These are phyloP conservation scores for Cystobasidium sp. DNA, from an alignment of 1,284 basidiomycete genomes.

Conservation along the genomic window DNA sequence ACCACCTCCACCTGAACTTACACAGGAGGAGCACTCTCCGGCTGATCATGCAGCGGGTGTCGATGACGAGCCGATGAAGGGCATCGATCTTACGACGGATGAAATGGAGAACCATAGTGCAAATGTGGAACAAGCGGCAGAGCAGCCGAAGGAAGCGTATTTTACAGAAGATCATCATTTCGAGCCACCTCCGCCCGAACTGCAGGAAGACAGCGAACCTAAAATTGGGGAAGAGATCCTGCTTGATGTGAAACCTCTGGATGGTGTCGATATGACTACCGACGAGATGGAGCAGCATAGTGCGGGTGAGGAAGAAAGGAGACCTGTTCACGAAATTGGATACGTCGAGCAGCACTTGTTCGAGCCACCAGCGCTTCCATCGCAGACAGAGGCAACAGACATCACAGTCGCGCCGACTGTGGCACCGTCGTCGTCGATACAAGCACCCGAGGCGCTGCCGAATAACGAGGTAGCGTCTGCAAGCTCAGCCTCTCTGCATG, in stretches of 20 bases:
- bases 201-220: not conserved
- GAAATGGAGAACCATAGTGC: constrained; percentile 22
- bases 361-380: not conserved
- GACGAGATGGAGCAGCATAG: constrained; percentile 40
- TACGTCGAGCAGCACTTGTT: not conserved
- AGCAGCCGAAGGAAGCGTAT: not conserved
- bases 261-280: constrained; percentile 23
- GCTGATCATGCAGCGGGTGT: not conserved
- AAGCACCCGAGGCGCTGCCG: not conserved
- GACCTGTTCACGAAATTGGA: not conserved
- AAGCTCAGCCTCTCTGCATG: too few species aligned
- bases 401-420: not conserved
- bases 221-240: not conserved
- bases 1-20: constrained; percentile 19
- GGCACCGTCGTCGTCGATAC: not conserved
- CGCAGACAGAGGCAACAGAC: not conserved
- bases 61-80: not conserved
- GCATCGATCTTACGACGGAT: constrained; percentile 19
- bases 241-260: not conserved
- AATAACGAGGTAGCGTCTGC: too few species aligned
- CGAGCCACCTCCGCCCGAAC: constrained; percentile 23
- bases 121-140: not conserved
- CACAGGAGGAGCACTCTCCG: not conserved
- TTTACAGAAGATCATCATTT: constrained; percentile 24
- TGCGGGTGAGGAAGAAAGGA: not conserved